Evolutionary conservation across 352 stramenopile species (phyloP), one percentile per base, ranked within the genome.

Genomic region (Peronospora tabacina): DNA sequence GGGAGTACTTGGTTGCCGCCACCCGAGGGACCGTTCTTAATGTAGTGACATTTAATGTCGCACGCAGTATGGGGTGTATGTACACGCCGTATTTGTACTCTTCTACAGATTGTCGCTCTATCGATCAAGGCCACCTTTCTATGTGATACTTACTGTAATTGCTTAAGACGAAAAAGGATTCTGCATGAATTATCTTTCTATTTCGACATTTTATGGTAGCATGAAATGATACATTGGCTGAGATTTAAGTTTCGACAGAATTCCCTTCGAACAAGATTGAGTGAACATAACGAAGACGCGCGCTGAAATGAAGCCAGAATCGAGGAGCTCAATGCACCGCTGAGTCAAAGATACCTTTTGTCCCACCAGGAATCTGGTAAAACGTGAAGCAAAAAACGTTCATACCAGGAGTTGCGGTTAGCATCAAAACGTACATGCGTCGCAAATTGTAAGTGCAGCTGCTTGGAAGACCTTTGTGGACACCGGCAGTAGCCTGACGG

Each of bases 281-380:
- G n/a, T n/a, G n/a, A n/a, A n/a, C n/a, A n/a, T n/a, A n/a, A n/a
- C n/a, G n/a, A n/a, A n/a, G 52, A 24, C 45, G 50, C 26, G 35
- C 52, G 45, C 57, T 65, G 56, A 66, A 66, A 61, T 61, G 58
- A 52, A 41, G 35, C 34, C 52, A 43, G 52, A 62, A 52, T 22
- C 32, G 37, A 35, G 41, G 52, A 46, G 19, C 26, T 30, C 3
- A 29, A 29, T 29, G 29, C 5, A 7, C 5, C 29, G 11, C 11
- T 34, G 11, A 35, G 30, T 10, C 3, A 35, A 35, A 35, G 10
- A 35, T 10, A 30, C 20, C 20, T 4, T 22, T 35, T 35, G 5
- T 16, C 15, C 0, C 15, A 15, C 30, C 8, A 35, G 5, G 9
- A 35, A 16, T 35, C 20, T 35, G 30, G 30, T 15, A 15, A 6